A percentile compares a stretch with the other conserved stretches of the same genome.
phyloP scores from a whole-genome alignment of 148 eudicot genomes.

The Dysphania ambrosioides region DNA sequence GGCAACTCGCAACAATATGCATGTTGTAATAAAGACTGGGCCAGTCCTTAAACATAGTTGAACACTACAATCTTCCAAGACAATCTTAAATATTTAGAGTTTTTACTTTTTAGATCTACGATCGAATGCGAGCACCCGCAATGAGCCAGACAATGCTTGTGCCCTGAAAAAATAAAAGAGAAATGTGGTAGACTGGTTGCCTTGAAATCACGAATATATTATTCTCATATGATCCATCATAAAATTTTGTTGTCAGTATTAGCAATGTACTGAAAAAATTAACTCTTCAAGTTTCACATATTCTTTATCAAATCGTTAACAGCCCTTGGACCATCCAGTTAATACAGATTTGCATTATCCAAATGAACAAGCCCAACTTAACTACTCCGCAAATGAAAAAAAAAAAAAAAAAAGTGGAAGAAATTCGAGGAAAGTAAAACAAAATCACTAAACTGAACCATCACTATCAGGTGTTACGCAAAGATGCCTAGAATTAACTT shows the following conservation, averaged over 20 bases:
- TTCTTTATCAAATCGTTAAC: not conserved
- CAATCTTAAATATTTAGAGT: too few species aligned
- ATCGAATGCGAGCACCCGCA: too few species aligned
- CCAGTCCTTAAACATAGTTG: too few species aligned
- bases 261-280: not conserved
- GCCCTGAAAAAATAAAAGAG: too few species aligned
- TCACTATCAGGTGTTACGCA: constrained; percentile 3
- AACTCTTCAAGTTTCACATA: not conserved
- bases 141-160: too few species aligned
- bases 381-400: constrained; percentile 8
- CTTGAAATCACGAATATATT: too few species aligned
- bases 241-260: not conserved
- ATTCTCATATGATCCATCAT: not conserved
- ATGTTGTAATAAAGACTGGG: too few species aligned
- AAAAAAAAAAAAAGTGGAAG: not conserved
- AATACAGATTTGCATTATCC: not conserved
- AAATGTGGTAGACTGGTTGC: too few species aligned
- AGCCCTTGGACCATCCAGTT: not conserved
- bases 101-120: too few species aligned
- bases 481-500: constrained; percentile 10
- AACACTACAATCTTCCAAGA: too few species aligned
- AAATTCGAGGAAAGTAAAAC: not conserved
- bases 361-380: not conserved
- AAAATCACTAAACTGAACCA: constrained; percentile 2
- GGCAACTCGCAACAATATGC: too few species aligned